These are phyloP conservation scores for Aspergillus candidus DNA, from an alignment of 2,329 filamentous ascomycete species.

Conservation along the genomic window DNA sequence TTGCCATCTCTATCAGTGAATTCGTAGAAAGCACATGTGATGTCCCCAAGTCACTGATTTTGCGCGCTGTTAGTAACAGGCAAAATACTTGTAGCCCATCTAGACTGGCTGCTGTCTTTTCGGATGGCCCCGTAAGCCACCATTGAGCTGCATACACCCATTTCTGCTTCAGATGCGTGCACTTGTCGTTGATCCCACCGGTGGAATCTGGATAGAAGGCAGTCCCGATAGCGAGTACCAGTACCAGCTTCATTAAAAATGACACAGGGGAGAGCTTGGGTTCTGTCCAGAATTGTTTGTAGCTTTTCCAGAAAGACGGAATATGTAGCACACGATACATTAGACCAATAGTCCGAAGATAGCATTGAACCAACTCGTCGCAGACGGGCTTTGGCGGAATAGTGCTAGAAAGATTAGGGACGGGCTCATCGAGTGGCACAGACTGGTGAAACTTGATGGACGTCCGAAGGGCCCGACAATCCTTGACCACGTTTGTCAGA, in stretches of 20 bases:
- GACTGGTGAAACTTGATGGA: slow-evolving; percentile 16
- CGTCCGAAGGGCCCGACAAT: slow-evolving; percentile 15
- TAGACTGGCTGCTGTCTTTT: slow-evolving; percentile 24
- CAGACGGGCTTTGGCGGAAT: slow-evolving; percentile 15
- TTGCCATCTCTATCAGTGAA: slow-evolving; percentile 18
- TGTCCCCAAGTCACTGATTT: slow-evolving; percentile 21
- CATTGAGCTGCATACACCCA: slow-evolving; percentile 32
- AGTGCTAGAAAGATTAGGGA: slow-evolving; percentile 15
- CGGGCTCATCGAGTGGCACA: slow-evolving; percentile 13
- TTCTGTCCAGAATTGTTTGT: slow-evolving; percentile 23
- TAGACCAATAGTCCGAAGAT: slow-evolving; percentile 25
- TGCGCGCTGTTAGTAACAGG: slow-evolving; percentile 27
- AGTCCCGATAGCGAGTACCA: slow-evolving; percentile 30
- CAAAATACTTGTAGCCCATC: slow-evolving; percentile 32
- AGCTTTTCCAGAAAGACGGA: slow-evolving; percentile 29
- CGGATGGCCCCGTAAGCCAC: slow-evolving; percentile 32
- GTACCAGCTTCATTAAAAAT: slow-evolving; percentile 25
- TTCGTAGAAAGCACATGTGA: slow-evolving; percentile 17
- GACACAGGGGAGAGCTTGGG: slow-evolving; percentile 11
- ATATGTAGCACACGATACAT: slow-evolving; percentile 30
- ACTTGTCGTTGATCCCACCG: slow-evolving; percentile 8
- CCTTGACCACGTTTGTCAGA: slow-evolving; percentile 9
- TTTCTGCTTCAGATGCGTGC: slow-evolving; percentile 9
- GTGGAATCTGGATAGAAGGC: slow-evolving; percentile 16
- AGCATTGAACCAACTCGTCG: slow-evolving; percentile 19